These are phyloP conservation scores for Ceriops tagal DNA, from an alignment of 345 rosid genomes.

Conservation along the genomic window DNA sequence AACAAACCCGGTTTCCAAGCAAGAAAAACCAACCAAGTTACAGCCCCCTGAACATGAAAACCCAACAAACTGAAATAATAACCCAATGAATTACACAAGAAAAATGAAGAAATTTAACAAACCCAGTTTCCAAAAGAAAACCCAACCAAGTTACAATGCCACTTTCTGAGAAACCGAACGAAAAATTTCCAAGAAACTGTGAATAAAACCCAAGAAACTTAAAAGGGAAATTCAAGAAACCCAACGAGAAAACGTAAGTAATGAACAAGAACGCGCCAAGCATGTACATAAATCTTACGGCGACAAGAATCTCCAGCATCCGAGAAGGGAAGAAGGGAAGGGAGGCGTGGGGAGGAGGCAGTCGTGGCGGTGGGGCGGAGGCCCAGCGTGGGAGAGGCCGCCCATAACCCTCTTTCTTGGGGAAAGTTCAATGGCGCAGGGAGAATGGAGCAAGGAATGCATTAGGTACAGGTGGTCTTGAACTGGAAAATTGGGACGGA, in stretches of 20 bases:
- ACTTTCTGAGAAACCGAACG: background rate
- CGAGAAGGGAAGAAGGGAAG: constrained; percentile 33
- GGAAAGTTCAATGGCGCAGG: constrained; percentile 23
- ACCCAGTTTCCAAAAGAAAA: too few relatives aligned
- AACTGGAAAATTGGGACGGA: constrained; percentile 6
- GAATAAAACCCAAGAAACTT: background rate
- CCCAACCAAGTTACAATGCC: background rate
- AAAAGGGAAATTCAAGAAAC: background rate
- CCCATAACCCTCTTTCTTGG: constrained; percentile 38
- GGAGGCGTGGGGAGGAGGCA: constrained; percentile 29
- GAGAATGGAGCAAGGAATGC: constrained; percentile 16
- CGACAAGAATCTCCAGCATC: constrained; percentile 37
- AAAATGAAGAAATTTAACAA: too few relatives aligned
- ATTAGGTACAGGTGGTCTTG: constrained; percentile 4
- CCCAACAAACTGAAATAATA: too few relatives aligned
- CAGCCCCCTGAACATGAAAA: too few relatives aligned
- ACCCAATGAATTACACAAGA: too few relatives aligned
- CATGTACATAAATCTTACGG: constrained; percentile 38
- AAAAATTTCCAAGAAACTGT: background rate
- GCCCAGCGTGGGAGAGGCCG: constrained; percentile 35
- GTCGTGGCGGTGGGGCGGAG: constrained; percentile 25
- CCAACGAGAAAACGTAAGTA: background rate
- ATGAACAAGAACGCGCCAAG: background rate
- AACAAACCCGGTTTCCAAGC: too few relatives aligned
- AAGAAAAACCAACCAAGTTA: too few relatives aligned